Conservation (phyloP, 345 rosid species). For the Lepidium aucheri region DNA sequence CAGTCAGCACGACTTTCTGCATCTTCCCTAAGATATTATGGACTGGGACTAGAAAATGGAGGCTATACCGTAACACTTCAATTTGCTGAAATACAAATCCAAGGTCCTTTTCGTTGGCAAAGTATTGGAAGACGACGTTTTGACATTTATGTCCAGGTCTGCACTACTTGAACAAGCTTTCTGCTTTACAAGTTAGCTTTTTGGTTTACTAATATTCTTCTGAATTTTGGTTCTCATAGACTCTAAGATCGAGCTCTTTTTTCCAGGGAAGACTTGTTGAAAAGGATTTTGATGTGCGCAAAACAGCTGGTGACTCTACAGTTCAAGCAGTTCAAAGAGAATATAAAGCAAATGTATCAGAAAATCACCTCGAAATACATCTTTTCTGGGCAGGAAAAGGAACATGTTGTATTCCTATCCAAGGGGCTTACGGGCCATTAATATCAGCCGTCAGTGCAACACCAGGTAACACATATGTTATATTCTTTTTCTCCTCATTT, state of each 20-base stretch:
- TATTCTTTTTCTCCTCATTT: not conserved
- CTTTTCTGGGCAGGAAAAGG: slow-evolving; percentile 37
- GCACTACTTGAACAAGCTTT: not conserved
- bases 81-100: slow-evolving; percentile 21
- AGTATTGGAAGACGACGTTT: slow-evolving; percentile 41
- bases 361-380: slow-evolving; percentile 28
- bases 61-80: slow-evolving; percentile 13
- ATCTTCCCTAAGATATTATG: slow-evolving; percentile 33
- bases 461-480: slow-evolving; percentile 35
- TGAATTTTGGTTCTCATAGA: not conserved
- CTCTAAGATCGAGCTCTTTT: not conserved
- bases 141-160: slow-evolving; percentile 46
- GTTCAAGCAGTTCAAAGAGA: slow-evolving; percentile 20
- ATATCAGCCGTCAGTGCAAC: slow-evolving; percentile 51
- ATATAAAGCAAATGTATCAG: slow-evolving; percentile 24
- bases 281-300: slow-evolving; percentile 43
- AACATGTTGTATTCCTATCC: slow-evolving; percentile 31
- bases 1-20: slow-evolving; percentile 34
- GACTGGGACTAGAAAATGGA: slow-evolving; percentile 32
- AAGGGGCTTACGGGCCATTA: slow-evolving; percentile 34
- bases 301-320: slow-evolving; percentile 32
- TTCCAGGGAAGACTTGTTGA: slow-evolving; percentile 35
- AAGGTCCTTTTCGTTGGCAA: slow-evolving; percentile 23
- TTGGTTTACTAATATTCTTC: not conserved
- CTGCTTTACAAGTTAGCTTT: not conserved